Evolutionary conservation across 2,329 filamentous ascomycete species (phyloP).

Genomic region (Fusarium guadeloupense): DNA sequence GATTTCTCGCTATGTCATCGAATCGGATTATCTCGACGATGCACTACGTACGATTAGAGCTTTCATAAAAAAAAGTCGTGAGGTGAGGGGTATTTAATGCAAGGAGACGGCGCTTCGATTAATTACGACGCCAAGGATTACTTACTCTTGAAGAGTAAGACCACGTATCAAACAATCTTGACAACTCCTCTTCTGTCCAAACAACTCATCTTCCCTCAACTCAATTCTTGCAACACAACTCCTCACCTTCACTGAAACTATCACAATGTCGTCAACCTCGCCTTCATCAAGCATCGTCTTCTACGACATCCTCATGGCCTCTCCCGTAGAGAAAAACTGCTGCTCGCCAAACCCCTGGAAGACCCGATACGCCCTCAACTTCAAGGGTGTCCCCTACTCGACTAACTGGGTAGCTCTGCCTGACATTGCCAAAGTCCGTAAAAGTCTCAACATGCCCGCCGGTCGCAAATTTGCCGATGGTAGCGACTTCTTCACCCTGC

Average conservation of each 20-base stretch:
- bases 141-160: neutral
- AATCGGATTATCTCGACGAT: too few relatives aligned
- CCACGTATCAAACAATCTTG: neutral
- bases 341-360: constrained; percentile 49
- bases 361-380: constrained; percentile 52
- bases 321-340: constrained; percentile 42
- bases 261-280: neutral
- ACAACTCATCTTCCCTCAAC: neutral
- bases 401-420: constrained; percentile 62
- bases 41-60: too few relatives aligned
- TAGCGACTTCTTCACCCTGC: constrained; percentile 67
- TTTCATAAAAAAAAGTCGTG: neutral
- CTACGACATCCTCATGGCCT: constrained; percentile 54
- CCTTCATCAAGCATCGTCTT: constrained; percentile 42
- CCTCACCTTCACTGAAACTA: neutral
- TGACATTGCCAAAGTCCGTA: constrained; percentile 60
- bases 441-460: constrained; percentile 55
- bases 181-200: neutral
- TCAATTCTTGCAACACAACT: neutral
- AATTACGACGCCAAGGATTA: neutral
- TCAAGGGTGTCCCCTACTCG: constrained; percentile 49
- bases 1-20: too few relatives aligned
- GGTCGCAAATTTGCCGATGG: constrained; percentile 66
- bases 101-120: neutral
- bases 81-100: neutral